Evolutionary conservation across 2,329 filamentous ascomycete genomes (phyloP).

Genomic region (Phialophora verrucosa): DNA sequence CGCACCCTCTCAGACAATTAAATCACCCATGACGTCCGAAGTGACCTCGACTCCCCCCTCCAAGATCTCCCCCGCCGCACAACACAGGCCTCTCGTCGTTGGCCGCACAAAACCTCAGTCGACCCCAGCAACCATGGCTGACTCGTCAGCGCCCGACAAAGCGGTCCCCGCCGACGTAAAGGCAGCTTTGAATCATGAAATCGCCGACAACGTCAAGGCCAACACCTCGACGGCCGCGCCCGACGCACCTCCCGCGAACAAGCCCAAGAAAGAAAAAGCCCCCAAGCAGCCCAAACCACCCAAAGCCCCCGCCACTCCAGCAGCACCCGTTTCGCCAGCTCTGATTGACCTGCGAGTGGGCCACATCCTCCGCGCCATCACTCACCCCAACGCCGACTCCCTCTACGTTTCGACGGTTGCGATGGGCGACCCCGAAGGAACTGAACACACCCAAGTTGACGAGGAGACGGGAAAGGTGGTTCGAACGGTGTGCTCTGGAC

Average conservation of each 20-base stretch:
- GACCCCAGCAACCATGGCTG: slow-evolving; percentile 21
- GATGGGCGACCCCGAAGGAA: slow-evolving; percentile 83
- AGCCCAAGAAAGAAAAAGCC: slow-evolving; percentile 74
- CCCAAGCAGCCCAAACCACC: slow-evolving; percentile 90
- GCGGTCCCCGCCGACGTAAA: slow-evolving; percentile 34
- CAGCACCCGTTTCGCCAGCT: slow-evolving; percentile 78
- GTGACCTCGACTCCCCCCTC: slow-evolving; percentile 24
- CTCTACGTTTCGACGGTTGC: slow-evolving; percentile 95
- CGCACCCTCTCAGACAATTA: background rate
- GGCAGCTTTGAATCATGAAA: slow-evolving; percentile 44
- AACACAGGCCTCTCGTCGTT: slow-evolving; percentile 40
- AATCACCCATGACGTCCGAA: slow-evolving; percentile 34
- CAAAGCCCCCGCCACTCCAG: slow-evolving; percentile 67
- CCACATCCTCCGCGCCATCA: slow-evolving; percentile 93
- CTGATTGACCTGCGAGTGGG: slow-evolving; percentile 95
- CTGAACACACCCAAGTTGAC: slow-evolving; percentile 76
- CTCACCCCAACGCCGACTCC: slow-evolving; percentile 95
- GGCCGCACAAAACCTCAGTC: slow-evolving; percentile 39
- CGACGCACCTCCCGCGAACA: slow-evolving; percentile 33
- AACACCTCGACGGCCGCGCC: slow-evolving; percentile 36
- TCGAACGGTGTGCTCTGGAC: slow-evolving; percentile 93
- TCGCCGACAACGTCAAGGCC: slow-evolving; percentile 35
- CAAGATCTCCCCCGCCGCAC: slow-evolving; percentile 29
- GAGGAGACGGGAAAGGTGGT: slow-evolving; percentile 91
- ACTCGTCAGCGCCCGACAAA: slow-evolving; percentile 23